Evolutionary conservation across 1,284 basidiomycete species (phyloP), one percentile per base, ranked within the genome.

Genomic region (Irpex lacteus): DNA sequence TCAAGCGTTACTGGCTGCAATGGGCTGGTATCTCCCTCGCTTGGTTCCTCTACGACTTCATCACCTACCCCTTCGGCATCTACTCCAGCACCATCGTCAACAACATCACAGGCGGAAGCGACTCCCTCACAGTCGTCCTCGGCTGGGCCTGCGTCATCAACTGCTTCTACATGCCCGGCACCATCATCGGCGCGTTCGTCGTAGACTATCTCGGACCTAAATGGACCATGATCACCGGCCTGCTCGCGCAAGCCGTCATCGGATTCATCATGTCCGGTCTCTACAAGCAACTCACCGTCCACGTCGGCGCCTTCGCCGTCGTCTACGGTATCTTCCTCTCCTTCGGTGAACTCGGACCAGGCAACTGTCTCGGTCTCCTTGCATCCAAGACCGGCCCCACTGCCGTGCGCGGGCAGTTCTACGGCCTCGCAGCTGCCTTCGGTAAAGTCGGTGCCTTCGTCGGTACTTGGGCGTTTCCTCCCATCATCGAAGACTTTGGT

Each of bases 391-490:
- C 82, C 2, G 88, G 91, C 62, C 92, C 94, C 1, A 95, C 94
- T 0, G 92, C 92, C 19, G 83, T 94, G 57, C 89, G 95, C 68
- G 94, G 94, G 1, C 91, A 95, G 66, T 91, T 90, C 75, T 97
- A 95, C 72, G 93, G 92, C 36, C 71, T 87, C 55, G 94, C 93
- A 3, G 96, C 96, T 54, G 96, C 95, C 3, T 74, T 94, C 47
- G 96, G 96, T n/a, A 98, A 98, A 77, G 72, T 94, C 54, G 93
- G 93, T 34, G 94, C 94, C 3, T 95, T 96, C 75, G 85, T 89
- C 63, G 92, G 94, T 47, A 91, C 88, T 57, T 94, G 88, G 86
- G 82, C 66, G 3, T 69, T 69, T 65, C 66, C 64, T n/a, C 81
- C 86, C 1, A 89, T 94, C 72, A 88, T 90, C 64, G 72, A 82